A percentile compares a stretch with the other conserved stretches of the same genome.
These are phyloP conservation scores for Tricholoma saponaceum DNA, from an alignment of 768 basidiomycete genomes.

Conservation along the genomic window DNA sequence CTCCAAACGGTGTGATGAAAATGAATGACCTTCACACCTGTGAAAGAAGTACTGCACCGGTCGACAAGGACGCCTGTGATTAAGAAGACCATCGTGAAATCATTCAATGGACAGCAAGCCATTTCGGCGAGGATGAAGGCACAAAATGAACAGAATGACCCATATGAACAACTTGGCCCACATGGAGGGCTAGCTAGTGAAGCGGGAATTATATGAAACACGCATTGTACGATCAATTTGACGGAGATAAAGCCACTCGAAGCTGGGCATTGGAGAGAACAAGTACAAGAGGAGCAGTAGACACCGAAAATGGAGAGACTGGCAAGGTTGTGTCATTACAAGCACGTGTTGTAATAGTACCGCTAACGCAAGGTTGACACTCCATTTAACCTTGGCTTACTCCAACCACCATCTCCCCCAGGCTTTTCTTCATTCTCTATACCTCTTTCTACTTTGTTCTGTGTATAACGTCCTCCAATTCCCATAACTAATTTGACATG, in stretches of 20 bases:
- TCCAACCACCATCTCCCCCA: constrained; percentile 5
- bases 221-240: neutral
- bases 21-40: too few relatives aligned
- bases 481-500: constrained; percentile 3
- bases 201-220: neutral
- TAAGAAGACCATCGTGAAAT: neutral
- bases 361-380: neutral
- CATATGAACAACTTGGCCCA: neutral
- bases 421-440: neutral
- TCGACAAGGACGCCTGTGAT: too few relatives aligned
- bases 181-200: neutral
- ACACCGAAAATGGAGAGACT: too few relatives aligned
- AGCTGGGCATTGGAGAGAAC: neutral
- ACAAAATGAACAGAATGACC: too few relatives aligned
- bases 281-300: too few relatives aligned
- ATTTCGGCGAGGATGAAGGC: too few relatives aligned
- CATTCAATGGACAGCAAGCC: too few relatives aligned
- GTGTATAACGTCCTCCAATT: neutral
- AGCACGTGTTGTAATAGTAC: neutral
- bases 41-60: too few relatives aligned
- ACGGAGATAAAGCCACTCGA: neutral
- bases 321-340: neutral
- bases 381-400: constrained; percentile 1
- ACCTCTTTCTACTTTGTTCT: neutral
- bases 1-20: too few relatives aligned